Conservation (phyloP, 495 filamentous ascomycete species). For the Aspergillus carlsbadensis region DNA sequence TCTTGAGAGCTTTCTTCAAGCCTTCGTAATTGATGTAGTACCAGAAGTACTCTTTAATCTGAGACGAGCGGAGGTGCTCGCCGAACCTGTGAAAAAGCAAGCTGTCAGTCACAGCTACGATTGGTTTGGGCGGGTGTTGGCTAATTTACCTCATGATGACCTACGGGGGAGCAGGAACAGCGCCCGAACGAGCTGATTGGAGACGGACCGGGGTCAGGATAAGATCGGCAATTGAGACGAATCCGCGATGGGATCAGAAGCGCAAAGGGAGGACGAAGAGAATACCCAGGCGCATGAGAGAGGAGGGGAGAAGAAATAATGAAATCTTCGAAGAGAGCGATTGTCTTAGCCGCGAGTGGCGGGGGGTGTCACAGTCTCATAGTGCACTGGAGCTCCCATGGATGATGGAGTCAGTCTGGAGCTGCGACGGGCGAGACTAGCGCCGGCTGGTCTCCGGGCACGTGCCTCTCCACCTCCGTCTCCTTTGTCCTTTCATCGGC, state of each 20-base stretch:
- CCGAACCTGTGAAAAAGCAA: constrained; percentile 74
- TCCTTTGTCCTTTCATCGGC: neutral
- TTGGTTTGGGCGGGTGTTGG: neutral
- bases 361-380: neutral
- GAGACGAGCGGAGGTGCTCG: constrained; percentile 87
- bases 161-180: constrained; percentile 1
- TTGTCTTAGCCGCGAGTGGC: neutral
- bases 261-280: neutral
- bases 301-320: neutral
- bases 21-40: constrained; percentile 98
- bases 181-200: neutral
- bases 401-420: neutral
- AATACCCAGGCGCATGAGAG: neutral
- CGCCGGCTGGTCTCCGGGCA: neutral
- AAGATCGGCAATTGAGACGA: constrained; percentile 2
- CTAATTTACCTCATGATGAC: constrained; percentile 23
- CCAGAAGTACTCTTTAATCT: constrained; percentile 93
- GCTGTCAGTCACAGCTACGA: neutral
- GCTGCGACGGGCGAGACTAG: neutral
- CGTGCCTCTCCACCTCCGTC: neutral
- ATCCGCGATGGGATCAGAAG: neutral
- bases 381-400: neutral
- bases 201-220: neutral
- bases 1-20: constrained; percentile 84
- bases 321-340: neutral